phyloP scores from a whole-genome alignment of 2,329 filamentous ascomycete genomes.

The Monilinia laxa region DNA sequence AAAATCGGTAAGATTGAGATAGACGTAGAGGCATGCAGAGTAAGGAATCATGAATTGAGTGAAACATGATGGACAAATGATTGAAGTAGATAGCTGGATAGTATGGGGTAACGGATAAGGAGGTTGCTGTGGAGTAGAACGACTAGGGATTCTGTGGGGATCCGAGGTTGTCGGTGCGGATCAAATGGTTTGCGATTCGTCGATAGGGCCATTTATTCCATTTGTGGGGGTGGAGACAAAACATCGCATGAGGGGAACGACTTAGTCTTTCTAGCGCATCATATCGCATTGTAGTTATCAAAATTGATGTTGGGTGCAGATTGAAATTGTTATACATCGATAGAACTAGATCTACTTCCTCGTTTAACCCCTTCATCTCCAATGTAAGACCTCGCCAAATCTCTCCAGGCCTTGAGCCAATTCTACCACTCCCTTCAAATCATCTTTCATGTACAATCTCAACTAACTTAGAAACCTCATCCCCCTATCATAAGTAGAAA shows the following conservation, averaged over 20 bases:
- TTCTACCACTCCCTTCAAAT: too few species aligned
- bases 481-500: too few species aligned
- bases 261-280: too few species aligned
- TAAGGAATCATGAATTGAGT: background rate
- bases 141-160: conserved; percentile 4
- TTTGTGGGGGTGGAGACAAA: background rate
- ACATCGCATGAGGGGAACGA: too few species aligned
- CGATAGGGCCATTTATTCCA: background rate
- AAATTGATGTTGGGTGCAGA: too few species aligned
- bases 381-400: background rate
- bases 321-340: too few species aligned
- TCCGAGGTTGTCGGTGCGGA: conserved; percentile 19
- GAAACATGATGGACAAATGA: background rate
- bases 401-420: too few species aligned
- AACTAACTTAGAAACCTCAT: too few species aligned
- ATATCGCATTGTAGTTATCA: too few species aligned
- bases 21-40: background rate
- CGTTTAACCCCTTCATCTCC: background rate
- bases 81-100: background rate
- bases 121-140: conserved; percentile 1
- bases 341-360: background rate
- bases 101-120: conserved; percentile 13
- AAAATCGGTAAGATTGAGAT: background rate
- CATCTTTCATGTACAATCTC: too few species aligned
- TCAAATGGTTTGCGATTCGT: conserved; percentile 7